phyloP scores from a whole-genome alignment of 371 early-diverging fungal genomes.

The Mucor lusitanicus region DNA sequence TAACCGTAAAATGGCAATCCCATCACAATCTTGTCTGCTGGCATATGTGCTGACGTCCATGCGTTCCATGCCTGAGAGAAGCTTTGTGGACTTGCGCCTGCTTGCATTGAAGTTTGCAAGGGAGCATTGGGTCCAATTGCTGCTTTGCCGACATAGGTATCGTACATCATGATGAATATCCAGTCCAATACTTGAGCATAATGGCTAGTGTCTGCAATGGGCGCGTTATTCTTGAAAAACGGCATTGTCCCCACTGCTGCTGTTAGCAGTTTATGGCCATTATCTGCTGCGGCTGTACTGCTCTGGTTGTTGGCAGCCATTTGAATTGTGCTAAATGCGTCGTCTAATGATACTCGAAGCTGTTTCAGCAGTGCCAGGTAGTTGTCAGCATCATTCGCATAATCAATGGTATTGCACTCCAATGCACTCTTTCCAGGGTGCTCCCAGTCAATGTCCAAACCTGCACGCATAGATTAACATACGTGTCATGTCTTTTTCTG shows the following conservation, averaged over 20 bases:
- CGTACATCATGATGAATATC: conserved; percentile 61
- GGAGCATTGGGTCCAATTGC: conserved; percentile 67
- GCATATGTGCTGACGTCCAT: conserved; percentile 62
- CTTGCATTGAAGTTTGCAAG: conserved; percentile 31
- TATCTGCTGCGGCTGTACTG: background rate
- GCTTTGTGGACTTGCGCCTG: conserved; percentile 34
- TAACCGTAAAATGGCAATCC: conserved; percentile 64
- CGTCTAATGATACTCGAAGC: conserved; percentile 60
- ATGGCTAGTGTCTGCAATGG: conserved; percentile 58
- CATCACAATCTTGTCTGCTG: conserved; percentile 55
- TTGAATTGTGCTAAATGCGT: conserved; percentile 28
- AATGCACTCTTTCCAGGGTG: conserved; percentile 58
- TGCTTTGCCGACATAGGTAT: conserved; percentile 57
- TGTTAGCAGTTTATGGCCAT: conserved; percentile 7
- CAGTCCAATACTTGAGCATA: conserved; percentile 64
- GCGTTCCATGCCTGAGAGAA: conserved; percentile 43
- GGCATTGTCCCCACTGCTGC: conserved; percentile 14
- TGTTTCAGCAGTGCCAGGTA: conserved; percentile 59
- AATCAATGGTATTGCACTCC: conserved; percentile 50
- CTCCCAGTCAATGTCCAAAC: conserved; percentile 42
- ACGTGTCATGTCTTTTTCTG: background rate
- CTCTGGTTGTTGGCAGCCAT: background rate
- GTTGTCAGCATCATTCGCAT: conserved; percentile 44
- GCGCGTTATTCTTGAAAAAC: conserved; percentile 16
- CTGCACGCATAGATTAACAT: background rate